Conservation (phyloP, 192 early-diverging fungal genomes). For the Entrophospora sp. region DNA sequence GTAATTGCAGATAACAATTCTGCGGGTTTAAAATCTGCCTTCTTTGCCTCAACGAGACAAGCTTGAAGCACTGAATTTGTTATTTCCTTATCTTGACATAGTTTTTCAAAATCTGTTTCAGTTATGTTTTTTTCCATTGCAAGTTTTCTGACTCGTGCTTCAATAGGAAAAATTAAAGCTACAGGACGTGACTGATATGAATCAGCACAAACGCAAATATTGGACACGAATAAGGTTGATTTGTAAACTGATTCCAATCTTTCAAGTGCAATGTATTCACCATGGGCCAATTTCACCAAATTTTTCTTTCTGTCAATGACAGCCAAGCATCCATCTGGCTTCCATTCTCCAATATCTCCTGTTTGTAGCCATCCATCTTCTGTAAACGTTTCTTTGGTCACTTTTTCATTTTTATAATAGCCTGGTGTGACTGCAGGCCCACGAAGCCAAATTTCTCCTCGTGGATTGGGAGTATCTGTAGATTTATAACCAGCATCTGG, state of each 20-base stretch:
- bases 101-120: slow-evolving; percentile 33
- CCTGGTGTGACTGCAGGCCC: slow-evolving; percentile 69
- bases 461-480: slow-evolving; percentile 49
- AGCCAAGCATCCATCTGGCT: slow-evolving; percentile 60
- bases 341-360: slow-evolving; percentile 85
- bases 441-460: slow-evolving; percentile 78
- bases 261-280: too few species aligned
- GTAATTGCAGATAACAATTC: slow-evolving; percentile 64
- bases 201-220: slow-evolving; percentile 71
- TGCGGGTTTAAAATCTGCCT: slow-evolving; percentile 53
- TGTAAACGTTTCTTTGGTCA: slow-evolving; percentile 60
- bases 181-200: slow-evolving; percentile 61
- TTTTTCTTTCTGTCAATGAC: slow-evolving; percentile 93
- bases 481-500: slow-evolving; percentile 54
- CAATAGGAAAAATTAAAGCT: slow-evolving; percentile 63
- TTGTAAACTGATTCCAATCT: slow-evolving; percentile 85
- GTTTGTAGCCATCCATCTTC: slow-evolving; percentile 85
- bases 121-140: slow-evolving; percentile 33
- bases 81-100: slow-evolving; percentile 49
- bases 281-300: slow-evolving; percentile 82
- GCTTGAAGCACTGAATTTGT: slow-evolving; percentile 35
- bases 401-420: slow-evolving; percentile 65
- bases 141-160: slow-evolving; percentile 42
- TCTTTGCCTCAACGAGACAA: slow-evolving; percentile 45
- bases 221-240: slow-evolving; percentile 58